Percentiles rank a stretch among this genome's conserved stretches.
Evolutionary conservation across 805 yeast species (phyloP).

Genomic region (Suhomyces sp.): DNA sequence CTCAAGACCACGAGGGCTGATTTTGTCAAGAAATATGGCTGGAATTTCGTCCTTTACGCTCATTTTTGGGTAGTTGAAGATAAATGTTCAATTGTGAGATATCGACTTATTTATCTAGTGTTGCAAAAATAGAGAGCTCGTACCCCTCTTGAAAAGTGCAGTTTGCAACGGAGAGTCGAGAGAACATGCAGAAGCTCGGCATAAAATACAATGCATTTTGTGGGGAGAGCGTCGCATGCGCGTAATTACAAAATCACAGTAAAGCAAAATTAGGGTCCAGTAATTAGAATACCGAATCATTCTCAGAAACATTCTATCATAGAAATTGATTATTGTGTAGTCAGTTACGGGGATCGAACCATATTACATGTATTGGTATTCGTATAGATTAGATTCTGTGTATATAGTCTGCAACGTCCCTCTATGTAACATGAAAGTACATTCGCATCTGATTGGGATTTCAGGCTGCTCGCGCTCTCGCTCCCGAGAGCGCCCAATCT

Average conservation of each 20-base stretch:
- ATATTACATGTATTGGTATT: too few species aligned
- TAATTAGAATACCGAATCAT: too few species aligned
- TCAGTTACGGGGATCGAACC: neutral
- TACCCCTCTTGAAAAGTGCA: neutral
- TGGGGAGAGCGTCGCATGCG: neutral
- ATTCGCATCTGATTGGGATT: neutral
- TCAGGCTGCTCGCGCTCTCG: neutral
- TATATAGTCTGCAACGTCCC: too few species aligned
- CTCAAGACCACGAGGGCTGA: slow-evolving; percentile 36
- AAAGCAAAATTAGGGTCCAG: neutral
- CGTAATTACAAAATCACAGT: neutral
- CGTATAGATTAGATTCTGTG: too few species aligned
- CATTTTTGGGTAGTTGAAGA: slow-evolving; percentile 6
- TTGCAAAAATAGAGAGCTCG: neutral
- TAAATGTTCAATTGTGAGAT: neutral
- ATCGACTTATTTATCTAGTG: neutral
- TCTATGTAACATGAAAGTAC: neutral
- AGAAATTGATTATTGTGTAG: too few species aligned
- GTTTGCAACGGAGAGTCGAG: neutral
- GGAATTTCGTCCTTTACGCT: slow-evolving; percentile 36
- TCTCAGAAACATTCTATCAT: too few species aligned
- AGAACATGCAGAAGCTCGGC: neutral
- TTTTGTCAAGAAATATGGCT: slow-evolving; percentile 34
- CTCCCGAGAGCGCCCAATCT: too few species aligned
- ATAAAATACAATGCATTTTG: neutral